phyloP scores from a whole-genome alignment of 208 protist species.

The Acanthamoeba healyi region DNA sequence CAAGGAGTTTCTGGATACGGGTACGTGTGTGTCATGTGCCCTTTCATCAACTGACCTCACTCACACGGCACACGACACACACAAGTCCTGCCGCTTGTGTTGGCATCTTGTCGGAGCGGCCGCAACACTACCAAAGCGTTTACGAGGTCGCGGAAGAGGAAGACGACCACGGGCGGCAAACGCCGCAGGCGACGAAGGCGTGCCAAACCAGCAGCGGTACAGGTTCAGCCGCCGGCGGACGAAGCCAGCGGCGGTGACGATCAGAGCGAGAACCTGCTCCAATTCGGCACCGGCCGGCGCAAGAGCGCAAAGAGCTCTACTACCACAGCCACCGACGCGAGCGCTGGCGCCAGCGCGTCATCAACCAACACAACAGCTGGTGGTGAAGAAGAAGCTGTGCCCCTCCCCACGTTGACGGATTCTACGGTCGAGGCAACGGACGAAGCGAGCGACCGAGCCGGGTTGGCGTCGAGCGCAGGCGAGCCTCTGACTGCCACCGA shows the following conservation, averaged over 20 bases:
- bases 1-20: conserved; percentile 54
- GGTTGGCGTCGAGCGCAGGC: neutral
- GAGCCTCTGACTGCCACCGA: neutral
- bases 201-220: neutral
- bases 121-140: conserved; percentile 45
- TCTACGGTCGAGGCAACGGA: neutral
- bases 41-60: neutral
- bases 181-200: neutral
- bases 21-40: neutral
- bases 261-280: conserved; percentile 62
- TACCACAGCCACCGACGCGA: neutral
- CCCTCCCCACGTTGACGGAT: too few species aligned
- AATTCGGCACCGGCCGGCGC: neutral
- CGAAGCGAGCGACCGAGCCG: neutral
- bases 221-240: neutral
- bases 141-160: neutral
- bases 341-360: too few species aligned
- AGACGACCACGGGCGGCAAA: neutral
- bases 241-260: neutral
- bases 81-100: conserved; percentile 43
- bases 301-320: neutral
- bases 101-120: conserved; percentile 5
- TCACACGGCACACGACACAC: neutral
- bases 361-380: neutral
- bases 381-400: too few species aligned